phyloP scores from a whole-genome alignment of 306 rosid species.

The Herpetospermum pedunculosum region DNA sequence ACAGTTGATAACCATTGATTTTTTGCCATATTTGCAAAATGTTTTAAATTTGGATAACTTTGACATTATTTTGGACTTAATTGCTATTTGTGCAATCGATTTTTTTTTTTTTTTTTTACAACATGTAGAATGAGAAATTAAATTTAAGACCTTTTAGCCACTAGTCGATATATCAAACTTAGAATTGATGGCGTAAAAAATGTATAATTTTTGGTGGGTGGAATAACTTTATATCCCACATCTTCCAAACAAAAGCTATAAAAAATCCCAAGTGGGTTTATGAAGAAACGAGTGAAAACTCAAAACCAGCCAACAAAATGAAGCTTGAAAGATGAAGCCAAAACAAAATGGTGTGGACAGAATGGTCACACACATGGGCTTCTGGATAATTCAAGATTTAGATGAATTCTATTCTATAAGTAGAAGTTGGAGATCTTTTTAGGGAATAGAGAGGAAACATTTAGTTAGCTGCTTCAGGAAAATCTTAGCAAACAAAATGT shows the following conservation, averaged over 20 bases:
- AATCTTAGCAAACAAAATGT: not conserved
- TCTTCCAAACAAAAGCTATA: constrained; percentile 8
- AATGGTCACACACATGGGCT: not conserved
- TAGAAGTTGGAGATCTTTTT: not conserved
- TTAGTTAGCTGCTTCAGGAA: not conserved
- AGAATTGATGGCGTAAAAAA: not conserved
- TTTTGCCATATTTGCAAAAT: too few species aligned
- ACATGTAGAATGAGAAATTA: too few species aligned
- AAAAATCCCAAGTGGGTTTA: not conserved
- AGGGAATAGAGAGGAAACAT: not conserved
- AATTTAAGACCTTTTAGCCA: too few species aligned
- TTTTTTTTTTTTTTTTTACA: too few species aligned
- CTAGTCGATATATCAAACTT: too few species aligned
- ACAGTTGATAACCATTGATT: too few species aligned
- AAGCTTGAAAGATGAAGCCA: not conserved
- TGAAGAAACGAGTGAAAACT: not conserved
- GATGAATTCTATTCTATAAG: not conserved
- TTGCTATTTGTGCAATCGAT: too few species aligned
- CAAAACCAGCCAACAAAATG: not conserved
- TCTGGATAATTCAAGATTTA: not conserved
- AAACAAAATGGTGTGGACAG: not conserved
- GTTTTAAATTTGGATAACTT: too few species aligned
- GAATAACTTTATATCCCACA: constrained; percentile 7
- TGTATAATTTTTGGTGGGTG: not conserved
- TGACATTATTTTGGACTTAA: too few species aligned